phyloP scores from a whole-genome alignment of 2,329 filamentous ascomycete species.

The Clarireedia sp. region DNA sequence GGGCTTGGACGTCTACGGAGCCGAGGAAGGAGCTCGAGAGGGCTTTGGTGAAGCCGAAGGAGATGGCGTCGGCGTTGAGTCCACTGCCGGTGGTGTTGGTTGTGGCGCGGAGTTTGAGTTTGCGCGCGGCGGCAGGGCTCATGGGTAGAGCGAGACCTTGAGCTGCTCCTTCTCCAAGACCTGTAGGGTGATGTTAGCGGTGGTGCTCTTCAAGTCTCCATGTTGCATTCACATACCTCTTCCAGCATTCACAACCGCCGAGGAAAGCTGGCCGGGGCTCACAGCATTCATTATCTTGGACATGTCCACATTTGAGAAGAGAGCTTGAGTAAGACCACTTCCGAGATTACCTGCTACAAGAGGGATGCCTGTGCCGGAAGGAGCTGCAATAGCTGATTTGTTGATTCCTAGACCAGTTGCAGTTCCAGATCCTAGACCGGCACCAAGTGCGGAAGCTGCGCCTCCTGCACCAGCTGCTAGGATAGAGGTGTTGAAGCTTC shows the following conservation, averaged over 20 bases:
- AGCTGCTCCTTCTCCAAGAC: constrained; percentile 6
- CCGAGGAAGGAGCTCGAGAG: constrained; percentile 8
- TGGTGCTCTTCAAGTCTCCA: not conserved
- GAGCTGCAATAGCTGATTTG: constrained; percentile 1
- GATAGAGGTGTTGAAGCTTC: not conserved
- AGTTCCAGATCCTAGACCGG: constrained; percentile 5
- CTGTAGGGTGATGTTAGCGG: not conserved
- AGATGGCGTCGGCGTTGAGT: not conserved
- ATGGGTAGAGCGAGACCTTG: constrained; percentile 6
- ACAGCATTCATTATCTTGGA: constrained; percentile 4
- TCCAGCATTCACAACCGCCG: constrained; percentile 4
- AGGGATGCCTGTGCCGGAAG: not conserved
- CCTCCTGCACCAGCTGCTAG: not conserved
- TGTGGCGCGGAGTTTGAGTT: not conserved
- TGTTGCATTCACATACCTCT: not conserved
- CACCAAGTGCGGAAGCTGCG: not conserved
- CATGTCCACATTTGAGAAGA: constrained; percentile 7
- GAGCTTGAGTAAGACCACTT: not conserved
- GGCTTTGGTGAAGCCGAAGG: constrained; percentile 6
- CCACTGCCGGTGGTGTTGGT: not conserved
- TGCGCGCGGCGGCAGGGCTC: not conserved
- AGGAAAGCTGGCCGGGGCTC: not conserved
- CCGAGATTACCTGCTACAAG: not conserved
- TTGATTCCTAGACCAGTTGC: constrained; percentile 4
- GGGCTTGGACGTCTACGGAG: not conserved